These are phyloP conservation scores for Pichia ethanolica DNA, from an alignment of 805 yeast species.

Conservation along the genomic window DNA sequence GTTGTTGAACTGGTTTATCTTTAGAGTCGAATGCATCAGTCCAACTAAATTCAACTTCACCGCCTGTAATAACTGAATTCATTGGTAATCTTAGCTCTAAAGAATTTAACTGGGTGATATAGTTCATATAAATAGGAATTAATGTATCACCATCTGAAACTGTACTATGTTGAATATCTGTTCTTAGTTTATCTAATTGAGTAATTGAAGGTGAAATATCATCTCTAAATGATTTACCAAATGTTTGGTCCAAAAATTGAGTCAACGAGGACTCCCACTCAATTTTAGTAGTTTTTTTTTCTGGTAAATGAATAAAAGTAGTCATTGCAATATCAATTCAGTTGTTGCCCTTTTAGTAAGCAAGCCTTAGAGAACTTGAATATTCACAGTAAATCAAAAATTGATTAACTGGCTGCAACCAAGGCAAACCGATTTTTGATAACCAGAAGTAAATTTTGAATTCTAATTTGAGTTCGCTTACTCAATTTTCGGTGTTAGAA, in stretches of 20 bases:
- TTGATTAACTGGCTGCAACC: too few relatives aligned
- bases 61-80: slow-evolving; percentile 26
- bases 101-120: slow-evolving; percentile 76
- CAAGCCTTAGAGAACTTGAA: too few relatives aligned
- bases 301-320: slow-evolving; percentile 24
- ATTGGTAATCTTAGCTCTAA: slow-evolving; percentile 72
- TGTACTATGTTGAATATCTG: slow-evolving; percentile 45
- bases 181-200: slow-evolving; percentile 50
- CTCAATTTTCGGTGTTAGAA: too few relatives aligned
- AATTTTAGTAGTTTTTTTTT: slow-evolving; percentile 45
- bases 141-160: slow-evolving; percentile 34
- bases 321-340: slow-evolving; percentile 7
- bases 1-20: slow-evolving; percentile 46
- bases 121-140: slow-evolving; percentile 44
- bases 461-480: too few relatives aligned
- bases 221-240: slow-evolving; percentile 44
- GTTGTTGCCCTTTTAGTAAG: too few relatives aligned
- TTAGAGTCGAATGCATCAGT: slow-evolving; percentile 55
- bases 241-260: slow-evolving; percentile 48
- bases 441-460: too few relatives aligned
- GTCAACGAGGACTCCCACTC: slow-evolving; percentile 63
- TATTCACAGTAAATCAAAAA: too few relatives aligned
- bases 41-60: slow-evolving; percentile 62
- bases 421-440: too few relatives aligned
- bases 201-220: slow-evolving; percentile 52